Percentiles rank a stretch among this genome's conserved stretches.
These are phyloP conservation scores for Nigrospora osmanthi DNA, from an alignment of 2,329 filamentous ascomycete genomes.

Conservation along the genomic window DNA sequence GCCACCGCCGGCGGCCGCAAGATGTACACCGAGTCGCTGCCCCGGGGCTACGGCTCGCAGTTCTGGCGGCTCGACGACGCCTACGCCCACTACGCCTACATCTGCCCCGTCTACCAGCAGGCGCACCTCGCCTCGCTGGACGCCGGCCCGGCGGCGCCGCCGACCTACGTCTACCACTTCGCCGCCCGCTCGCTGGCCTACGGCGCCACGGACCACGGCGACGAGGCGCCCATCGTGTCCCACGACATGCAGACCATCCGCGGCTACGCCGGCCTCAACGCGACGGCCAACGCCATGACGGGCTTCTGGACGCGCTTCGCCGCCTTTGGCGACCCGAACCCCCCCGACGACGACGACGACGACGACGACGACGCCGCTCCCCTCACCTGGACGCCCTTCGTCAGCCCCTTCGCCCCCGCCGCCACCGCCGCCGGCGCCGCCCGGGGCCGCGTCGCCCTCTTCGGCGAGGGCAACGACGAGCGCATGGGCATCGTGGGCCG, in stretches of 20 bases:
- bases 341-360: constrained; percentile 5
- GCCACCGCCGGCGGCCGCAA: constrained; percentile 24
- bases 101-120: constrained; percentile 55
- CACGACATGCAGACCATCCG: constrained; percentile 30
- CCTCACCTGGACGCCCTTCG: constrained; percentile 33
- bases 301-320: constrained; percentile 31
- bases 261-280: constrained; percentile 25
- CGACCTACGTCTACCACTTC: constrained; percentile 52
- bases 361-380: constrained; percentile 11
- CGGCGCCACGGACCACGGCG: constrained; percentile 37
- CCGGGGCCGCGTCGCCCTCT: constrained; percentile 39
- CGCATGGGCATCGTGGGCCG: constrained; percentile 23
- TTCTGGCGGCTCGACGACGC: constrained; percentile 51
- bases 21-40: constrained; percentile 28
- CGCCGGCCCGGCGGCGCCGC: constrained; percentile 5
- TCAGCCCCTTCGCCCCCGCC: constrained; percentile 26
- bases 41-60: constrained; percentile 38
- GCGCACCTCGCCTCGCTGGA: constrained; percentile 32
- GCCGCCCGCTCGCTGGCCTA: constrained; percentile 33
- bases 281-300: constrained; percentile 33
- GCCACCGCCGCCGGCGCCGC: constrained; percentile 7
- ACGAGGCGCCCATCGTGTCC: constrained; percentile 33
- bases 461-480: constrained; percentile 54
- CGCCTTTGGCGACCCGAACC: constrained; percentile 18
- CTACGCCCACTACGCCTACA: constrained; percentile 58